phyloP scores from a whole-genome alignment of 2,329 filamentous ascomycete genomes.

The Trichoderma aggressivum region DNA sequence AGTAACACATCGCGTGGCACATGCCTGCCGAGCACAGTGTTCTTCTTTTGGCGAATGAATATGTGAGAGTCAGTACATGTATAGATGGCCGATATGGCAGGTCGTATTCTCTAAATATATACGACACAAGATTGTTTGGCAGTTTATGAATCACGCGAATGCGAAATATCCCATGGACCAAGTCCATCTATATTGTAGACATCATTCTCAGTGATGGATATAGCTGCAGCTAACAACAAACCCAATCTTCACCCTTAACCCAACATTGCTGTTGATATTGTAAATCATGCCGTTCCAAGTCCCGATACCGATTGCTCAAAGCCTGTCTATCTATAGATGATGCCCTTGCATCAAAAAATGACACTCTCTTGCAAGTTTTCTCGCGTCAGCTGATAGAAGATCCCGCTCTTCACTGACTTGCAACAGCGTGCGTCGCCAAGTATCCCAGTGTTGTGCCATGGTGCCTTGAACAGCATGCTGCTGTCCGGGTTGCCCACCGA shows the following conservation, averaged over 20 bases:
- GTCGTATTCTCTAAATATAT: neutral
- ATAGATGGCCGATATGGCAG: neutral
- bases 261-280: neutral
- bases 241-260: neutral
- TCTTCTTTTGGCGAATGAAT: neutral
- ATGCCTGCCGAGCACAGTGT: neutral
- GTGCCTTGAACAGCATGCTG: neutral
- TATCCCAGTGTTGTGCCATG: conserved; percentile 4
- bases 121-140: neutral
- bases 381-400: neutral
- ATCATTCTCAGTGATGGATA: neutral
- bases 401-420: neutral
- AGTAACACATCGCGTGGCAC: neutral
- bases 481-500: neutral
- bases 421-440: neutral
- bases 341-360: neutral
- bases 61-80: neutral
- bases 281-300: neutral
- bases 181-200: neutral
- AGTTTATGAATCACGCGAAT: neutral
- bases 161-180: neutral
- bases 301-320: neutral
- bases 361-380: neutral
- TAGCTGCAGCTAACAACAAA: neutral
- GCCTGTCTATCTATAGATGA: neutral